Conservation (phyloP, 371 early-diverging fungal species). For the Coemansia sp. region DNA sequence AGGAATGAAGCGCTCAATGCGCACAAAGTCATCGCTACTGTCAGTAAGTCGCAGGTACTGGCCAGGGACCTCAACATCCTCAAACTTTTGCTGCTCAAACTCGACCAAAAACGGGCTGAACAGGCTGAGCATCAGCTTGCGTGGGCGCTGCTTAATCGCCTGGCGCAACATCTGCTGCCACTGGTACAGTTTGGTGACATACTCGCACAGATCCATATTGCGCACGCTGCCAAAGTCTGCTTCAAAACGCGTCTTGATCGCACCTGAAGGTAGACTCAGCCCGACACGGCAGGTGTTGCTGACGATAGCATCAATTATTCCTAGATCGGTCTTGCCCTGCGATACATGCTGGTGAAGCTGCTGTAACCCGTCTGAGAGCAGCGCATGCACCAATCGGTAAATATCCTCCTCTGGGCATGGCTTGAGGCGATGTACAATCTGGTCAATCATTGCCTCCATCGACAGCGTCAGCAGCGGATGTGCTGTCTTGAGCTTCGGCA, state of each 20-base stretch:
- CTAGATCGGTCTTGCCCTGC: slow-evolving; percentile 64
- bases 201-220: slow-evolving; percentile 75
- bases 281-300: slow-evolving; percentile 83
- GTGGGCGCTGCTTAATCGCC: slow-evolving; percentile 76
- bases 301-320: slow-evolving; percentile 71
- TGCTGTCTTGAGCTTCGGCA: slow-evolving; percentile 94
- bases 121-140: slow-evolving; percentile 78
- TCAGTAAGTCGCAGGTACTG: slow-evolving; percentile 84
- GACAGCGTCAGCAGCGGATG: slow-evolving; percentile 91
- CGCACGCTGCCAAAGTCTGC: slow-evolving; percentile 78
- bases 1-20: slow-evolving; percentile 92
- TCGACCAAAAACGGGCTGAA: slow-evolving; percentile 91
- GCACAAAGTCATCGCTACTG: slow-evolving; percentile 85
- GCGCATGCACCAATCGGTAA: slow-evolving; percentile 86
- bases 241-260: slow-evolving; percentile 78
- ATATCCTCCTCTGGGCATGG: slow-evolving; percentile 94
- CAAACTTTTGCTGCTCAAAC: slow-evolving; percentile 96
- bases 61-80: slow-evolving; percentile 97
- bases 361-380: slow-evolving; percentile 86
- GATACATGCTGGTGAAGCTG: slow-evolving; percentile 58
- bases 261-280: slow-evolving; percentile 75
- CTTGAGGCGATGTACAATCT: slow-evolving; percentile 87
- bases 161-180: slow-evolving; percentile 92
- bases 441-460: slow-evolving; percentile 97
- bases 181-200: slow-evolving; percentile 74